Conservation (phyloP, 2,329 filamentous ascomycete species). For the Penicillium italicum region DNA sequence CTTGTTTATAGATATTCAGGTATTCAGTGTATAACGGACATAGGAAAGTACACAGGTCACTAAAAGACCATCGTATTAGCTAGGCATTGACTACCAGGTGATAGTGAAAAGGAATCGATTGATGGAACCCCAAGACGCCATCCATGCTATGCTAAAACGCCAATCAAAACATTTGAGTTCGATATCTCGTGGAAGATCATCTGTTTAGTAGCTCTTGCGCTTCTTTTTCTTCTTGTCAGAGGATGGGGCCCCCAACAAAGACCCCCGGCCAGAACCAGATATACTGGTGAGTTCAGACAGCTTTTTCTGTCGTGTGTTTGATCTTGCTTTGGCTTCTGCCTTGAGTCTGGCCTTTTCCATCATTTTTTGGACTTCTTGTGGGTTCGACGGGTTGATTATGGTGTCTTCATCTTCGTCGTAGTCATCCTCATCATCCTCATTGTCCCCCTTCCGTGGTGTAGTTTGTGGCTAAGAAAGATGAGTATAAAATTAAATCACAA, state of each 20-base stretch:
- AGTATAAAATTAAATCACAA: background rate
- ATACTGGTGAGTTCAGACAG: conserved; percentile 30
- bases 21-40: no score
- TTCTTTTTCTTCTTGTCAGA: conserved; percentile 17
- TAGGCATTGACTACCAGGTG: background rate
- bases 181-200: background rate
- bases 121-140: conserved; percentile 5
- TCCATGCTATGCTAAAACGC: conserved; percentile 14
- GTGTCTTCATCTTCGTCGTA: conserved; percentile 2
- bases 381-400: background rate
- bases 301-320: conserved; percentile 4
- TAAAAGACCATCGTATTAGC: background rate
- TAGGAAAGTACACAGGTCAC: no score
- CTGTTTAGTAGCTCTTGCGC: conserved; percentile 17
- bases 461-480: conserved; percentile 1
- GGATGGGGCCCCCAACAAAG: background rate
- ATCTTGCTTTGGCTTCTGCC: conserved; percentile 20
- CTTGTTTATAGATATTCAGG: no score
- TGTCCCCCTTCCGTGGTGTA: conserved; percentile 6
- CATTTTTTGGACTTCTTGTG: conserved; percentile 9
- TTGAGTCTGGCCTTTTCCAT: conserved; percentile 7
- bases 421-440: conserved; percentile 14
- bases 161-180: conserved; percentile 3
- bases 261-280: conserved; percentile 23
- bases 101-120: background rate